phyloP scores from a whole-genome alignment of 768 basidiomycete species.

The Mycena maculata region DNA sequence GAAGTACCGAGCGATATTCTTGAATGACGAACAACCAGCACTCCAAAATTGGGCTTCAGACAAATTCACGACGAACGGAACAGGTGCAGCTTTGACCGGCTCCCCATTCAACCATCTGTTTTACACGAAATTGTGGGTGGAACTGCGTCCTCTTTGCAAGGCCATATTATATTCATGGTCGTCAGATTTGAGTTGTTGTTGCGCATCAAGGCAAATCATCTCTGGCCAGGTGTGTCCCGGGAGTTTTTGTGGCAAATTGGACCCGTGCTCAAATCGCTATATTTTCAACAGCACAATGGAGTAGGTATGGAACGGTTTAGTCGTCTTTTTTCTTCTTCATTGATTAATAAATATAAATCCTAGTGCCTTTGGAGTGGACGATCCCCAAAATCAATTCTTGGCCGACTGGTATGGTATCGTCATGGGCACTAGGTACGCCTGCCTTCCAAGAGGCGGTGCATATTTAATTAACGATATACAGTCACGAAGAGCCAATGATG shows the following conservation, averaged over 20 bases:
- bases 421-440: slow-evolving; percentile 71
- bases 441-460: not conserved
- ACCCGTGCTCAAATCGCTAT: not conserved
- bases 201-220: slow-evolving; percentile 74
- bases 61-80: slow-evolving; percentile 75
- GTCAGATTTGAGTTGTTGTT: slow-evolving; percentile 76
- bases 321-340: not conserved
- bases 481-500: slow-evolving; percentile 83
- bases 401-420: slow-evolving; percentile 76
- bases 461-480: slow-evolving; percentile 26
- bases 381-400: slow-evolving; percentile 67
- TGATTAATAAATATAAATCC: not conserved
- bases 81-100: slow-evolving; percentile 58
- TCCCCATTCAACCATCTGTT: slow-evolving; percentile 74
- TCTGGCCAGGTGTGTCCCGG: slow-evolving; percentile 70
- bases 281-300: slow-evolving; percentile 53
- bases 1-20: slow-evolving; percentile 77
- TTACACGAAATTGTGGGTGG: slow-evolving; percentile 64
- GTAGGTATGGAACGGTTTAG: slow-evolving; percentile 42
- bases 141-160: too few species aligned
- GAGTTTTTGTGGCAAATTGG: not conserved
- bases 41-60: slow-evolving; percentile 78
- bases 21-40: slow-evolving; percentile 83
- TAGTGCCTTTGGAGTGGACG: slow-evolving; percentile 69
- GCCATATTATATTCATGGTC: too few species aligned